Base-by-base conservation (phyloP, 371 early-diverging fungal genomes). In the Mucor irregularis region DNA sequence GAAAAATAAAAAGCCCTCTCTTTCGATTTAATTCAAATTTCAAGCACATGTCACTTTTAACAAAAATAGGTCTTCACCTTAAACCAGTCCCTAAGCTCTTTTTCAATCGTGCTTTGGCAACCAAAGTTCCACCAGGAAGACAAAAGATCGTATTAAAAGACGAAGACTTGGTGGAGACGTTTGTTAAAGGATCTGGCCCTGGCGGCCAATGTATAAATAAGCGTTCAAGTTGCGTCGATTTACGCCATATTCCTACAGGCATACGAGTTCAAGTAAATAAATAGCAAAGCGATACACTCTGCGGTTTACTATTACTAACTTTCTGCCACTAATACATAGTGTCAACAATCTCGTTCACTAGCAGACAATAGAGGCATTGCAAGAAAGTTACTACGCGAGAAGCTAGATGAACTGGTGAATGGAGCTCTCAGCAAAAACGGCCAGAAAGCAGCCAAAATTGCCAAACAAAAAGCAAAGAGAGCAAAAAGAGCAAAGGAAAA, bases 191-290 rank as follows among this genome's bases (percentile, higher is more conserved):
- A 1, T 85, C 87, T 37, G 97, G 96, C 6, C 90, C 91, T 51
- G 97, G 97, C 29, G 97, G 97, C 0, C 97, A 96, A 65, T 92
- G 91, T 60, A 88, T 96, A 54, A 96, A 96, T 78, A 96, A 94
- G 66, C 86, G 88, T 5, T 84, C 84, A 50, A 87, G 77, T 48
- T 89, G 94, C 45, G 95, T 95, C 3, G 90, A 94, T 58, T 73
- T 96, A 13, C 72, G 74, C 35, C 95, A 96, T 73, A 81, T 76
- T 28, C 95, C 95, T 14, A 94, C 96, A 0, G 90, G 90, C 8
- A 83, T 91, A 26, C 64, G 76, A 10, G 86, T 89, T 3, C 85
- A 86, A 70, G 88, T 84, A 73, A 69, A 47, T 28, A 4, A 22
- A 16, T 26, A 24, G 25, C 3, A 42, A 29, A 25, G 4, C 24